Evolutionary conservation across 78 protist genomes (phyloP), one percentile per base, ranked within the genome.

Genomic region (Bigelowiella natans): DNA sequence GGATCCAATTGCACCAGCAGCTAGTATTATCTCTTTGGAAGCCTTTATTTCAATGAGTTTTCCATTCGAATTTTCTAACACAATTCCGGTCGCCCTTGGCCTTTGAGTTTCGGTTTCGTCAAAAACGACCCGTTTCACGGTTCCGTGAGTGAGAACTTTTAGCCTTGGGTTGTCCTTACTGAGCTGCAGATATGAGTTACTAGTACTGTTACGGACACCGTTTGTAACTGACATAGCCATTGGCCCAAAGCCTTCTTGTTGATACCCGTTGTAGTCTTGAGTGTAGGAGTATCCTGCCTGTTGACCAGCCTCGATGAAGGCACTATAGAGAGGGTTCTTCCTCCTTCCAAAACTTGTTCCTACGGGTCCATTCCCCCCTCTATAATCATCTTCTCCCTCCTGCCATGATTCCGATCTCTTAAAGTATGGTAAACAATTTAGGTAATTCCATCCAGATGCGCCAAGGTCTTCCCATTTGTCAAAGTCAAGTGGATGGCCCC

Each of bases 401-500:
- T 7, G 34, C 7, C 7, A 86, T 2, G 89, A 3, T 3, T 86
- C 89, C 40, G 37, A 36, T 31, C 37, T 28, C 89, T 86, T 86
- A 40, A 86, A 86, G 89, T 86, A 86, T 3, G 89, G 89, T 18
- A 86, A 40, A 31, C 89, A 86, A 31, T 34, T 31, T 34, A 31
- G 30, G 89, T 37, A 86, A 7, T 31, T 36, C 36, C 86, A 31
- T 31, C 86, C 28, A 2, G 7, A 26, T 7, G 73, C 73, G 7
- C 73, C 73, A 7, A 51, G 18, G 7, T 51, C 73, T 51, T 29
- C 89, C 93, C 93, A 91, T 31, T 30, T 18, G 90, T 91, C 93
- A 39, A 30, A 91, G 90, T 91, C 93, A 36, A 34, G 1, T 2
- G 73, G 64, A 26, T 83, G 38, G 7, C 91, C 90, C 39, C 92